These are phyloP conservation scores for Neonectria ditissima DNA, from an alignment of 2,329 filamentous ascomycete species.

Conservation along the genomic window DNA sequence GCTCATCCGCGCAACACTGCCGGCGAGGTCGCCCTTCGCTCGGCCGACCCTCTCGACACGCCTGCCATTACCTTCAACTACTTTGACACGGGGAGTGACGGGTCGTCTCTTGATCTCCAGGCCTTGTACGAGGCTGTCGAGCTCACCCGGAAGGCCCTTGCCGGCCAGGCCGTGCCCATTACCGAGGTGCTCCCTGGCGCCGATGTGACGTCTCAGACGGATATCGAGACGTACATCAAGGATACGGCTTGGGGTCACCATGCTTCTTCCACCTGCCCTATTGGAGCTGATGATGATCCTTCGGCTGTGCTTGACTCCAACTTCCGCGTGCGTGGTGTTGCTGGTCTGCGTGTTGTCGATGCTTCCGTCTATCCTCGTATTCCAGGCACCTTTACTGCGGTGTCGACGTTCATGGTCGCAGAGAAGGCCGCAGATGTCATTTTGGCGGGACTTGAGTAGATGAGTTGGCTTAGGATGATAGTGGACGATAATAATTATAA, in stretches of 20 bases:
- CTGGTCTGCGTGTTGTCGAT: slow-evolving; percentile 60
- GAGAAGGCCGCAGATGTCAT: slow-evolving; percentile 51
- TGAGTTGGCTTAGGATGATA: background rate
- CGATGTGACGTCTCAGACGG: slow-evolving; percentile 30
- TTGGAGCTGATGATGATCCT: slow-evolving; percentile 47
- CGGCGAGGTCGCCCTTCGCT: slow-evolving; percentile 71
- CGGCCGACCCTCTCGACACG: slow-evolving; percentile 71
- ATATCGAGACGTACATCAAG: slow-evolving; percentile 43
- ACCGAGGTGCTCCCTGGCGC: slow-evolving; percentile 36
- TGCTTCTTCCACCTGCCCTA: slow-evolving; percentile 49
- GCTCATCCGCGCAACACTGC: slow-evolving; percentile 71
- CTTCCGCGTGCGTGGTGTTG: slow-evolving; percentile 60
- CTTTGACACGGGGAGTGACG: slow-evolving; percentile 63
- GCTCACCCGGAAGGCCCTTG: slow-evolving; percentile 59
- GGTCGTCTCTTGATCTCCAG: slow-evolving; percentile 61
- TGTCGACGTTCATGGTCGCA: slow-evolving; percentile 49
- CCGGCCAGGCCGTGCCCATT: slow-evolving; percentile 37
- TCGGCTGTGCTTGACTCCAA: slow-evolving; percentile 61
- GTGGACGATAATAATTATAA: background rate
- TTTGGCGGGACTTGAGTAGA: slow-evolving; percentile 19
- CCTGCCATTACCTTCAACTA: slow-evolving; percentile 74
- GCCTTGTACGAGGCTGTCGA: slow-evolving; percentile 67
- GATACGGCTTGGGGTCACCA: slow-evolving; percentile 51
- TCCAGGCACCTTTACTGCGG: slow-evolving; percentile 50
- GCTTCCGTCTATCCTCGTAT: slow-evolving; percentile 57